These are phyloP conservation scores for Malassezia pachydermatis DNA, from an alignment of 1,284 basidiomycete species.

Conservation along the genomic window DNA sequence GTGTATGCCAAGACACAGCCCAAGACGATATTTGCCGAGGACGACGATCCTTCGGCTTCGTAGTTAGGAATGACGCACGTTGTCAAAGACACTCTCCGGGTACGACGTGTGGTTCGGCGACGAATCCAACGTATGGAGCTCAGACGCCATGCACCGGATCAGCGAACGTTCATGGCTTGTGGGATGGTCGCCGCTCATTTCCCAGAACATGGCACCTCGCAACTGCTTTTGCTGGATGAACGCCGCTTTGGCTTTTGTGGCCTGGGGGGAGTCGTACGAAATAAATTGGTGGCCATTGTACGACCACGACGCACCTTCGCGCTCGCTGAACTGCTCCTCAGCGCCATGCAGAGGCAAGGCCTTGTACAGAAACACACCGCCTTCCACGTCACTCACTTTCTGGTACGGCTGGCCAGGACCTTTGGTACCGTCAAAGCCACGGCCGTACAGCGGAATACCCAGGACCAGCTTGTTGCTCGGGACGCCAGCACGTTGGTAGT, in stretches of 20 bases:
- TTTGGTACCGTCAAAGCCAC: conserved; percentile 66
- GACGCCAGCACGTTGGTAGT: conserved; percentile 62
- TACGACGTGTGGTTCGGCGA: conserved; percentile 60
- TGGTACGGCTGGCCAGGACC: conserved; percentile 66
- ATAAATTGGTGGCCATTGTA: conserved; percentile 66
- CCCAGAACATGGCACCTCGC: conserved; percentile 65
- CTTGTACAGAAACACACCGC: conserved; percentile 58
- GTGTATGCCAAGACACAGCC: conserved; percentile 55
- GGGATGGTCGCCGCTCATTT: conserved; percentile 46
- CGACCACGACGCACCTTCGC: conserved; percentile 63
- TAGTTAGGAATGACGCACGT: conserved; percentile 40
- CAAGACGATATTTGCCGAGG: conserved; percentile 23
- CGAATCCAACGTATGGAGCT: conserved; percentile 49
- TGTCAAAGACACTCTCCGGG: conserved; percentile 51
- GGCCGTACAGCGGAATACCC: conserved; percentile 57
- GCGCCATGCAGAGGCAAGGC: conserved; percentile 62
- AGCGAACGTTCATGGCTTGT: conserved; percentile 22
- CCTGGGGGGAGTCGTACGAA: conserved; percentile 64
- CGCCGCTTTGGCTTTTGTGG: conserved; percentile 61
- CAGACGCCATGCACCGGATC: conserved; percentile 19
- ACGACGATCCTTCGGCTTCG: conserved; percentile 7
- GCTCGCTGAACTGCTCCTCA: conserved; percentile 59
- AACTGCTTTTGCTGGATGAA: conserved; percentile 64
- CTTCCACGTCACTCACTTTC: conserved; percentile 63
- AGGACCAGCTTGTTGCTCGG: conserved; percentile 64